These are phyloP conservation scores for Talaromyces piceae DNA, from an alignment of 2,329 filamentous ascomycete species.

Conservation along the genomic window DNA sequence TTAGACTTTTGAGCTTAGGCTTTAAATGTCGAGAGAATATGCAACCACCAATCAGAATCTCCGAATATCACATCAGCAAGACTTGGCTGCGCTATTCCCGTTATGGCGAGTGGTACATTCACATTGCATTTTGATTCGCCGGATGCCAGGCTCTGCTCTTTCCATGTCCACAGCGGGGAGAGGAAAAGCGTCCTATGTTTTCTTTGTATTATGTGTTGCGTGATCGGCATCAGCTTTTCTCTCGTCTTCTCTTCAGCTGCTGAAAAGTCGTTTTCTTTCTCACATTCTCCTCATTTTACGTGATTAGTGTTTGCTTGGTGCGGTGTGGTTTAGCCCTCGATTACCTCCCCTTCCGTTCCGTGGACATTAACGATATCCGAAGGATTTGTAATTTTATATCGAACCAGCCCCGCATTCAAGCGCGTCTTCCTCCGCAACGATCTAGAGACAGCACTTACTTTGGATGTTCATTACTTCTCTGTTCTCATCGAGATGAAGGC, in stretches of 20 bases:
- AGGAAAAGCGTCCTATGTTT: too few species aligned
- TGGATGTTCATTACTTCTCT: neutral
- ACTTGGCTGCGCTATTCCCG: neutral
- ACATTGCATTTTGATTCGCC: neutral
- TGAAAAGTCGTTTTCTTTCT: neutral
- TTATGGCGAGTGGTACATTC: neutral
- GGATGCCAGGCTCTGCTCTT: neutral
- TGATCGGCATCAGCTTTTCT: neutral
- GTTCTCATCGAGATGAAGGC: slow-evolving; percentile 51
- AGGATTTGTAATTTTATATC: too few species aligned
- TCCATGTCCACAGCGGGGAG: neutral
- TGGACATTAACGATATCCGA: too few species aligned
- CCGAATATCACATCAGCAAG: neutral
- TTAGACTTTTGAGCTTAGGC: too few species aligned
- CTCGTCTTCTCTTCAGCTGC: neutral
- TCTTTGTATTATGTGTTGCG: neutral
- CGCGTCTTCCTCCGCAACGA: neutral
- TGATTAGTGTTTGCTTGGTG: neutral
- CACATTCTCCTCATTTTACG: neutral
- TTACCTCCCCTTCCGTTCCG: too few species aligned
- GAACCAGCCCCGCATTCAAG: neutral
- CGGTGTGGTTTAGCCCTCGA: too few species aligned
- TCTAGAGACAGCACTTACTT: neutral
- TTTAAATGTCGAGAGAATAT: neutral
- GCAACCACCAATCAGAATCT: neutral